These are phyloP conservation scores for Ceratocystis alfenasii DNA, from an alignment of 2,329 filamentous ascomycete genomes.

Conservation along the genomic window DNA sequence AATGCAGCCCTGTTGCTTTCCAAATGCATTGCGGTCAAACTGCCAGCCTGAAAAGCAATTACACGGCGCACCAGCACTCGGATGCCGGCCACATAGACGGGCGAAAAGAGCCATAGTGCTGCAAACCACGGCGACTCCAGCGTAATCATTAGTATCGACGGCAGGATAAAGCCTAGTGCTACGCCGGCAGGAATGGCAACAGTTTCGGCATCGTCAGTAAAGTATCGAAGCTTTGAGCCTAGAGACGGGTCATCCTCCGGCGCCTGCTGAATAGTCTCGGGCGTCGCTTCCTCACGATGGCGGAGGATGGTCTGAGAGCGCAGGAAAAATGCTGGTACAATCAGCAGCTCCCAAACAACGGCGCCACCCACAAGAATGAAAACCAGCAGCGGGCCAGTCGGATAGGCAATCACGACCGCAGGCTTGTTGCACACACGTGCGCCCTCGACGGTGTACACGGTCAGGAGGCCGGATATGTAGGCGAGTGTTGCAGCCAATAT, in stretches of 20 bases:
- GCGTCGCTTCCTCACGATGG: slow-evolving; percentile 24
- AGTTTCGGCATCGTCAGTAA: slow-evolving; percentile 38
- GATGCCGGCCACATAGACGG: slow-evolving; percentile 37
- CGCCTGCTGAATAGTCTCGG: slow-evolving; percentile 24
- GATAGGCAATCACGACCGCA: slow-evolving; percentile 31
- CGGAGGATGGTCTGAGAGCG: slow-evolving; percentile 32
- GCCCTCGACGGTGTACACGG: slow-evolving; percentile 39
- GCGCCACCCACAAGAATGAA: slow-evolving; percentile 40
- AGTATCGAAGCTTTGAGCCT: slow-evolving; percentile 30
- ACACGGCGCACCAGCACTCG: slow-evolving; percentile 31
- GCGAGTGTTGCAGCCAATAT: slow-evolving; percentile 35
- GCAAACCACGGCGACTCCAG: slow-evolving; percentile 31
- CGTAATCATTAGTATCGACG: slow-evolving; percentile 38
- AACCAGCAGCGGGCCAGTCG: slow-evolving; percentile 36
- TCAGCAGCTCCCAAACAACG: slow-evolving; percentile 41
- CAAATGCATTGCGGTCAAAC: slow-evolving; percentile 29
- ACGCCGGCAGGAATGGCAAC: slow-evolving; percentile 44
- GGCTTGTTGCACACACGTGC: slow-evolving; percentile 34
- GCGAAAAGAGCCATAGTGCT: slow-evolving; percentile 41
- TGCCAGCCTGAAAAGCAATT: slow-evolving; percentile 24
- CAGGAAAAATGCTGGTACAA: slow-evolving; percentile 39
- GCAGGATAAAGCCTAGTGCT: slow-evolving; percentile 37
- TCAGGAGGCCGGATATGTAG: slow-evolving; percentile 38
- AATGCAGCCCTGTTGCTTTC: slow-evolving; percentile 34
- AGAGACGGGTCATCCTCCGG: slow-evolving; percentile 27